A percentile compares a stretch with the other conserved stretches of the same genome.
These are phyloP conservation scores for Diplodia intermedia DNA, from an alignment of 2,329 filamentous ascomycete species.

Conservation along the genomic window DNA sequence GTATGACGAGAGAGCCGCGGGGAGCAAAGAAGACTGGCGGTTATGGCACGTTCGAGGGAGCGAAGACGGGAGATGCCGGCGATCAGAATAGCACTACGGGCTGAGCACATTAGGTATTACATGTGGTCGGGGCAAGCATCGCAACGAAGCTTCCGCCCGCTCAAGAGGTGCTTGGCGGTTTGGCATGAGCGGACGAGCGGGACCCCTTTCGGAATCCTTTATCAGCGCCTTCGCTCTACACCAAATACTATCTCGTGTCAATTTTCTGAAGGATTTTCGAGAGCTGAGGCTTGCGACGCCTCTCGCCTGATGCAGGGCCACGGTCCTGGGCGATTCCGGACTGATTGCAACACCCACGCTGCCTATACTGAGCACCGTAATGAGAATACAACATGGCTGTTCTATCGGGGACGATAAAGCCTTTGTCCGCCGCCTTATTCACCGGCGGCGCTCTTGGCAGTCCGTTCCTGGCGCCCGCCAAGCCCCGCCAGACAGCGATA, in stretches of 20 bases:
- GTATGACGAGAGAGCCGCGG: slow-evolving; percentile 53
- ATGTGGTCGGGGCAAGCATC: neutral
- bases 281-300: neutral
- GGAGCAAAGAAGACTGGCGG: neutral
- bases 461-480: slow-evolving; percentile 3
- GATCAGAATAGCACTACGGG: neutral
- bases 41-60: neutral
- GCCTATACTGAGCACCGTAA: neutral
- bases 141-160: neutral
- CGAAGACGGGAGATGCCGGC: neutral
- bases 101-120: neutral
- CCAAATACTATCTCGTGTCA: slow-evolving; percentile 8
- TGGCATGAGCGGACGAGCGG: neutral
- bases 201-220: neutral
- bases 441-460: slow-evolving; percentile 23
- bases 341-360: neutral
- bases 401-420: slow-evolving; percentile 6
- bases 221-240: neutral
- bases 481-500: slow-evolving; percentile 9
- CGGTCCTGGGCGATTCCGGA: no score
- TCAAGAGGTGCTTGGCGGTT: slow-evolving; percentile 15
- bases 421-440: slow-evolving; percentile 25
- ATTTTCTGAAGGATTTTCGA: neutral
- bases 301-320: neutral
- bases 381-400: neutral